These are phyloP conservation scores for Ambispora gerdemannii DNA, from an alignment of 192 early-diverging fungal genomes.

Conservation along the genomic window DNA sequence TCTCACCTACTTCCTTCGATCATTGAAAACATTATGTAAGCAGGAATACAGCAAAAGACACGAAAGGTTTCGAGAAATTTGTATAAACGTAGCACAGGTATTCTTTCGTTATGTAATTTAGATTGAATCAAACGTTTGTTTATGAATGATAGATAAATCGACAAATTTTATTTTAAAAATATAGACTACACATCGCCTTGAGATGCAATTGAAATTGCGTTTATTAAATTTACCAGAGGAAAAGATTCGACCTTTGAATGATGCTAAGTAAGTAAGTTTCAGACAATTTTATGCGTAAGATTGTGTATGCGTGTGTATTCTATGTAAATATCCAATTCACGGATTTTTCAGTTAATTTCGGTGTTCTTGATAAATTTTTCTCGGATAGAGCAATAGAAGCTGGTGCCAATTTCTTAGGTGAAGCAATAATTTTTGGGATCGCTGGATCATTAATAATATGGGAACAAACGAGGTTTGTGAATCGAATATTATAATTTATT, in stretches of 20 bases:
- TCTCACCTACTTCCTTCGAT: neutral
- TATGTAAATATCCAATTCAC: neutral
- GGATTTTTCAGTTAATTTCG: neutral
- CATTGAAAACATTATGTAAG: neutral
- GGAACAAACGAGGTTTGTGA: slow-evolving; percentile 70
- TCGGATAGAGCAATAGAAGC: slow-evolving; percentile 66
- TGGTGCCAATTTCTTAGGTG: slow-evolving; percentile 77
- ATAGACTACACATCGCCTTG: slow-evolving; percentile 63
- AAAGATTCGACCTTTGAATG: slow-evolving; percentile 73
- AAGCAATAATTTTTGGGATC: slow-evolving; percentile 73
- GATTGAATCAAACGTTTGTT: too few relatives aligned
- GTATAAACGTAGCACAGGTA: slow-evolving; percentile 75
- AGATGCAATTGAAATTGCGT: slow-evolving; percentile 81
- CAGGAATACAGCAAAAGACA: slow-evolving; percentile 46
- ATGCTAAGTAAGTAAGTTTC: slow-evolving; percentile 51
- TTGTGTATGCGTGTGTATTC: neutral
- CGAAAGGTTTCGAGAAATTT: slow-evolving; percentile 60
- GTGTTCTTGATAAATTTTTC: neutral
- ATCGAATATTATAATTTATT: too few relatives aligned
- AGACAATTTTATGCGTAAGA: neutral
- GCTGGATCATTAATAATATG: slow-evolving; percentile 68
- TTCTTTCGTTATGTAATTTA: too few relatives aligned
- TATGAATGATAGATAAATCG: too few relatives aligned
- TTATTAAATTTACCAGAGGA: slow-evolving; percentile 75
- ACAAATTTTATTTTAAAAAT: neutral